Evolutionary conservation across 2,329 filamentous ascomycete species (phyloP), one percentile per base, ranked within the genome.

Genomic region (Verticillium nubilum): DNA sequence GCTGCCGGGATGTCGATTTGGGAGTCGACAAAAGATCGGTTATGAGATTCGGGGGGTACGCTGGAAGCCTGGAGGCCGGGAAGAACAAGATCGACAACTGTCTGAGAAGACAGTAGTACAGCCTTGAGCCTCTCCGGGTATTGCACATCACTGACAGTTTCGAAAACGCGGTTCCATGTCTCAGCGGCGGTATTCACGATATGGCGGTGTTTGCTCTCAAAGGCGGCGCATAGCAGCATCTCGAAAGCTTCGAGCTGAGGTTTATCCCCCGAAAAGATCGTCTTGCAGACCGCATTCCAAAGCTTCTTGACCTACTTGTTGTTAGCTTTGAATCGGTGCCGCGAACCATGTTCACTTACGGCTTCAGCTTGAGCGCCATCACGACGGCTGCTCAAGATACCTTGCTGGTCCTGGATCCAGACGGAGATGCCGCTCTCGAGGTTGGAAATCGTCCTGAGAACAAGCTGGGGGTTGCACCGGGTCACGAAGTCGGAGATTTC

Each of bases 131-230:
- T 77, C 12, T 81, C 72, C 0, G 92, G 89, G 71, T 91, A 94
- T 26, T 83, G 74, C 1, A 92, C 68, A 5, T 75, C 74, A 3
- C 84, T 77, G 42, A 83, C 80, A 17, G 81, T 75, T 23, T 86
- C 86, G 67, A 91, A 92, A 0, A 87, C 82, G 0, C 73, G 70
- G 65, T 92, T 93, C 92, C 92, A 97, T 62, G 78, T 66, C 26
- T 75, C 74, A 37, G 77, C 73, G 19, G 80, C 74, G 67, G 68
- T 78, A 70, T 73, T 86, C 62, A 76, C 90, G 66, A 77, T 82
- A 61, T 70, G 75, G 59, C 68, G 74, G 67, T 80, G 89, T 71
- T 76, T 87, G 75, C 76, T 87, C 63, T 72, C 81, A 72, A 82
- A 88, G 1, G 80, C 83, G 12, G 81, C 79, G 50, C 78, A 80